These are phyloP conservation scores for Podospora conica DNA, from an alignment of 495 filamentous ascomycete species.

Conservation along the genomic window DNA sequence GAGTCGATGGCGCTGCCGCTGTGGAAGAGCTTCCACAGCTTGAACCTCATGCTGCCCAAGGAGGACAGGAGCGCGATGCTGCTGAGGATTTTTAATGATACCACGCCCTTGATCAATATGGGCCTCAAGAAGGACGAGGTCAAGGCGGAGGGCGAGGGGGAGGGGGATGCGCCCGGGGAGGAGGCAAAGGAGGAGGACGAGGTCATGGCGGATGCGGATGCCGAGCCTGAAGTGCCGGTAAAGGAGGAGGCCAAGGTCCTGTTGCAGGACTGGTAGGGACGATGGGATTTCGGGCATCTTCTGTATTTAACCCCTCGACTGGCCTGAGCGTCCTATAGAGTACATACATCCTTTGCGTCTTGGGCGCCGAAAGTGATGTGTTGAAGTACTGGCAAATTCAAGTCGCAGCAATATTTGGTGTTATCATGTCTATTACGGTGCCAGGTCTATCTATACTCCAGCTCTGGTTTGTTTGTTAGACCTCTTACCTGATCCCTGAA, in stretches of 20 bases:
- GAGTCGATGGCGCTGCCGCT: slow-evolving; percentile 83
- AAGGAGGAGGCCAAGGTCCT: neutral
- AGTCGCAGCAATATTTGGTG: neutral
- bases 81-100: slow-evolving; percentile 82
- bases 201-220: slow-evolving; percentile 1
- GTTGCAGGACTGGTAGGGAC: no score
- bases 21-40: slow-evolving; percentile 77
- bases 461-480: no score
- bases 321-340: no score
- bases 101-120: slow-evolving; percentile 60
- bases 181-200: slow-evolving; percentile 18
- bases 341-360: neutral
- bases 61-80: slow-evolving; percentile 92
- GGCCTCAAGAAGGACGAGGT: slow-evolving; percentile 40
- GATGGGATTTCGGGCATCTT: no score
- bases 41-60: slow-evolving; percentile 97
- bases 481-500: no score
- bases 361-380: neutral
- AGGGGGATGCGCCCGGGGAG: slow-evolving; percentile 11
- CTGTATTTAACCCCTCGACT: no score
- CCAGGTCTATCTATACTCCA: no score
- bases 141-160: slow-evolving; percentile 21
- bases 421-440: neutral
- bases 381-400: neutral
- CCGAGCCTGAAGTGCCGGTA: slow-evolving; percentile 7